Base-by-base conservation (phyloP, 352 stramenopile species). In the Phytophthora citricola region DNA sequence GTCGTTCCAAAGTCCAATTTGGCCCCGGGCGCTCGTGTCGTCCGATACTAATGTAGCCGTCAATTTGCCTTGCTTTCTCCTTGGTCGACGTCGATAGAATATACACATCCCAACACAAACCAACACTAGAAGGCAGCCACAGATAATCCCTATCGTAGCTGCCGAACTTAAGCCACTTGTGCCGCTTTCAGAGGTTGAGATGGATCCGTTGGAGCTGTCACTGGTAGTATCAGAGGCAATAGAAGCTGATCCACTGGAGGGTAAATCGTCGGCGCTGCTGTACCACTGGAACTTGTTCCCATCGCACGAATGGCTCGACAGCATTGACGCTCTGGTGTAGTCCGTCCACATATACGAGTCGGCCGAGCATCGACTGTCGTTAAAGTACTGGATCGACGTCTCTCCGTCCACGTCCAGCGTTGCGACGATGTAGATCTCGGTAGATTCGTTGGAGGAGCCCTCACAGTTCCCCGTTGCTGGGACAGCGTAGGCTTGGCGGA, bases 1-100 rank as follows among this genome's bases (percentile, higher is more conserved):
- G 53, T 73, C 75, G 20, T 73, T 52, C 71, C 64, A 78, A 6
- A 72, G 59, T 17, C 63, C 60, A 17, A 38, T 58, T 31, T 31
- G 27, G 3, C 27, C 27, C 27, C 27, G 27, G 8, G 27, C 8
- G 8, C 27, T 31, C 8, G 27, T 31, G 27, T 31, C 27, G 27
- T 31, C 2, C 27, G 27, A 31, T 31, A 31, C 1, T 31, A 31
- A 31, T 9, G 27, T 31, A 31, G 27, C 27, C 8, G 27, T 31
- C 27, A 31, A 31, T 31, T 31, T 31, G 27, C 27, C 27, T 31
- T 31, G 27, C 27, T 31, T 31, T 7, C 27, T 31, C 27, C 2
- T 31, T 31, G 27, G 27, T 31, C 4, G 27, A 31, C 27, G 27
- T 5, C 27, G 27, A 7, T 31, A 31, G 27, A 31, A 31, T 31